phyloP scores from a whole-genome alignment of 176 grass and related monocot species.

The Aegilops sharonensis region DNA sequence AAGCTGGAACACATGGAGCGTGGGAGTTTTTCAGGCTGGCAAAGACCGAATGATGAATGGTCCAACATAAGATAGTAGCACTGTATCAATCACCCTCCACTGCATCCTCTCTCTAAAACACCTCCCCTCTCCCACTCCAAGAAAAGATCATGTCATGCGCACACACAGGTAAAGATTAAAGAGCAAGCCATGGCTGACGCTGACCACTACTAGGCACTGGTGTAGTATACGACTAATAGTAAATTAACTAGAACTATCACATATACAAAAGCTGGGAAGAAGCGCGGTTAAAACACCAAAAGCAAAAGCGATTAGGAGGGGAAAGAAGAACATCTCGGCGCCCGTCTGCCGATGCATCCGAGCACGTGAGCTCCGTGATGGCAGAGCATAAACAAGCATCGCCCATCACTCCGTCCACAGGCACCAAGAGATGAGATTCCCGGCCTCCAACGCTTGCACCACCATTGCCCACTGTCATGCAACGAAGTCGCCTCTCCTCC shows the following conservation, averaged over 20 bases:
- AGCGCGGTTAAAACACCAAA: slow-evolving; percentile 5
- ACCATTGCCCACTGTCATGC: neutral
- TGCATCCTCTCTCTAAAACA: neutral
- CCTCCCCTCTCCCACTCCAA: slow-evolving; percentile 11
- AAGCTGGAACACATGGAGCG: neutral
- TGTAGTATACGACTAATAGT: slow-evolving; percentile 23
- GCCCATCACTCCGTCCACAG: slow-evolving; percentile 21
- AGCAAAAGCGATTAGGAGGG: slow-evolving; percentile 1
- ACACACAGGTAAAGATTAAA: slow-evolving; percentile 22
- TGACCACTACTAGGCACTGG: slow-evolving; percentile 21
- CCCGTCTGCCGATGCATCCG: neutral
- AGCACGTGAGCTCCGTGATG: slow-evolving; percentile 40
- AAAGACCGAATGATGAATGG: slow-evolving; percentile 34
- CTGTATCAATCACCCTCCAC: slow-evolving; percentile 3
- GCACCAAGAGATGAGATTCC: slow-evolving; percentile 38
- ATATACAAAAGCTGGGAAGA: slow-evolving; percentile 41
- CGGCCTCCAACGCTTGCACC: slow-evolving; percentile 27
- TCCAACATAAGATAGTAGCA: neutral
- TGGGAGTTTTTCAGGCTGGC: slow-evolving; percentile 20
- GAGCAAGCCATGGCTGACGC: slow-evolving; percentile 34
- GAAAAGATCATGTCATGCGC: slow-evolving; percentile 31
- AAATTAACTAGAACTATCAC: slow-evolving; percentile 25
- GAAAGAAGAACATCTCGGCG: slow-evolving; percentile 8
- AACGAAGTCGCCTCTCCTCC: slow-evolving; percentile 31
- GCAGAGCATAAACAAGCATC: slow-evolving; percentile 13